Conservation (phyloP, 805 yeast species). For the Kodamaea jinghongensis region DNA sequence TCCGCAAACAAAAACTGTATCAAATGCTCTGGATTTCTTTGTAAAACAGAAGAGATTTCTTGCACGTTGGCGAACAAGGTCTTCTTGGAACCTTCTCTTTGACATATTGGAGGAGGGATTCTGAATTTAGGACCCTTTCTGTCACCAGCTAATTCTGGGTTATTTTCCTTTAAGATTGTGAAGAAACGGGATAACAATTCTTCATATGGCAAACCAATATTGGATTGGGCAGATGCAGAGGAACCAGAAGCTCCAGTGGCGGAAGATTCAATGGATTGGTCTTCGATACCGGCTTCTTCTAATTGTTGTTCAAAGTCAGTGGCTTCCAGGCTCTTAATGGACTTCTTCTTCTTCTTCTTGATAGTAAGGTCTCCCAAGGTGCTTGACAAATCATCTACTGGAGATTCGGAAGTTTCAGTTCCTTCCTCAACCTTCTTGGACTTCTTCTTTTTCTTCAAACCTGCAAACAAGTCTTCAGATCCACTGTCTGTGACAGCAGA, state of each 20-base stretch:
- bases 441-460: slow-evolving; percentile 78
- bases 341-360: slow-evolving; percentile 80
- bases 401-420: slow-evolving; percentile 17
- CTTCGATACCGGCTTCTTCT: slow-evolving; percentile 84
- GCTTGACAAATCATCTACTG: slow-evolving; percentile 32
- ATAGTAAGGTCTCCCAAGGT: slow-evolving; percentile 41
- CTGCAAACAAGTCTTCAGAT: slow-evolving; percentile 63
- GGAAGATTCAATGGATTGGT: slow-evolving; percentile 17
- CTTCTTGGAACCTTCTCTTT: slow-evolving; percentile 96
- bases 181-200: slow-evolving; percentile 82
- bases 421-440: slow-evolving; percentile 44
- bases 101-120: slow-evolving; percentile 96
- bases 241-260: slow-evolving; percentile 5
- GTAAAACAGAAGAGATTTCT: slow-evolving; percentile 89
- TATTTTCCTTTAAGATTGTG: slow-evolving; percentile 79
- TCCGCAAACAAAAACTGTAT: slow-evolving; percentile 97
- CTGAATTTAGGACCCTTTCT: slow-evolving; percentile 87
- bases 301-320: slow-evolving; percentile 86
- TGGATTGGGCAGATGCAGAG: slow-evolving; percentile 12
- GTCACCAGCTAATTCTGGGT: slow-evolving; percentile 98
- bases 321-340: slow-evolving; percentile 51
- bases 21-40: slow-evolving; percentile 95
- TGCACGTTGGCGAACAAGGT: slow-evolving; percentile 95
- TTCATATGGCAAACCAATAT: slow-evolving; percentile 66
- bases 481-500: slow-evolving; percentile 32